A percentile compares a stretch with the other conserved stretches of the same genome.
Conservation (phyloP, 352 stramenopile species). For the Blastocystis sp. region DNA sequence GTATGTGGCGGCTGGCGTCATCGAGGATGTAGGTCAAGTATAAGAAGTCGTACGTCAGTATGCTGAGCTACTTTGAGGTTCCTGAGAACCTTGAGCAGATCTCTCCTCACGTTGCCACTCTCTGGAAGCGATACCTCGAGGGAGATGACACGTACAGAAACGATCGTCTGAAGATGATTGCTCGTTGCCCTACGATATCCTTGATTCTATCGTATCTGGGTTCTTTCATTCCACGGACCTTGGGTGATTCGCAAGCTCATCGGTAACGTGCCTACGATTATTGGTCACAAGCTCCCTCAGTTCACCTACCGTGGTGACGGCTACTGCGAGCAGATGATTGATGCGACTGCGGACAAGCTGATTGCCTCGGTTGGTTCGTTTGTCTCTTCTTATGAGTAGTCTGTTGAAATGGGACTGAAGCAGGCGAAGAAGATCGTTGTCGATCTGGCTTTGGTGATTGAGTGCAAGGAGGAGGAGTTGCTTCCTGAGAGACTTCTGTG, state of each 20-base stretch:
- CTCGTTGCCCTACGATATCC: constrained; percentile 3
- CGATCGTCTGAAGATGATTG: constrained; percentile 31
- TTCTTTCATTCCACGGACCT: background rate
- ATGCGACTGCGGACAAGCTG: constrained; percentile 38
- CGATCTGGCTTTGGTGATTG: constrained; percentile 27
- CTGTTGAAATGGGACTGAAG: constrained; percentile 21
- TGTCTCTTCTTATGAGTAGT: background rate
- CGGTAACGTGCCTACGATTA: constrained; percentile 15
- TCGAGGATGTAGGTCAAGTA: background rate
- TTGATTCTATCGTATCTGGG: background rate
- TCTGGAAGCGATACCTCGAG: constrained; percentile 18
- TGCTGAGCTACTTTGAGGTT: constrained; percentile 6
- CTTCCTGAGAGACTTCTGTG: constrained; percentile 15
- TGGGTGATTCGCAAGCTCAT: constrained; percentile 1
- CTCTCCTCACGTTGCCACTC: background rate
- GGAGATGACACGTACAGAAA: background rate
- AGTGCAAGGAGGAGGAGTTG: constrained; percentile 39
- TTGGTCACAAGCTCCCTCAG: constrained; percentile 39
- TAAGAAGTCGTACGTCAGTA: background rate
- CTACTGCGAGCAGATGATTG: constrained; percentile 21
- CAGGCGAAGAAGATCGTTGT: constrained; percentile 31
- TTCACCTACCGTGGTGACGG: background rate
- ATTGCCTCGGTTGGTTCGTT: background rate
- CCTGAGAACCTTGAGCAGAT: background rate
- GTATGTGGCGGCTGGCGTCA: background rate